Evolutionary conservation across 2,329 filamentous ascomycete species (phyloP).

Genomic region (Macrophomina tecta): DNA sequence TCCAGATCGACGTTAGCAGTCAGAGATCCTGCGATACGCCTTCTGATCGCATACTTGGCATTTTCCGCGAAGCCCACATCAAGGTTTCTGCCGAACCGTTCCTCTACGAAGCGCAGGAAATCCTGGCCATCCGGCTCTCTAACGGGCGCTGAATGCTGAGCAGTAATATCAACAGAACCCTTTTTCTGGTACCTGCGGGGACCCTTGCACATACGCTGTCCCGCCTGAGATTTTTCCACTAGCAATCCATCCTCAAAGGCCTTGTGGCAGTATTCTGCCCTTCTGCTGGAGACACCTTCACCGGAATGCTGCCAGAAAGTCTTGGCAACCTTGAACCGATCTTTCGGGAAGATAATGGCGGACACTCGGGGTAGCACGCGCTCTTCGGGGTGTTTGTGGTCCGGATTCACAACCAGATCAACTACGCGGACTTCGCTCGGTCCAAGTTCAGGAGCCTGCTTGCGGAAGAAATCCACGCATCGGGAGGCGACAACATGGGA

Average conservation of each 20-base stretch:
- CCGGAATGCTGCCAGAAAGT: constrained; percentile 97
- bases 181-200: constrained; percentile 79
- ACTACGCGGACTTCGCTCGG: constrained; percentile 60
- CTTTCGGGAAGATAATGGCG: constrained; percentile 71
- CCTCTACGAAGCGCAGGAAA: constrained; percentile 83
- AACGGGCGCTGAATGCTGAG: constrained; percentile 28
- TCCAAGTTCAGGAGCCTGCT: constrained; percentile 61
- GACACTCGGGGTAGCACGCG: constrained; percentile 54
- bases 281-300: constrained; percentile 87
- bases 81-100: constrained; percentile 91
- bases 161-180: constrained; percentile 54
- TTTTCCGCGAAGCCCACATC: constrained; percentile 78
- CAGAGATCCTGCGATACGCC: constrained; percentile 86
- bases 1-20: constrained; percentile 72
- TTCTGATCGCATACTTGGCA: constrained; percentile 83
- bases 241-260: constrained; percentile 74
- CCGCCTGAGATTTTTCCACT: constrained; percentile 53
- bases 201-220: constrained; percentile 64
- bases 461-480: constrained; percentile 75
- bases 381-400: constrained; percentile 55
- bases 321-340: constrained; percentile 77
- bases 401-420: constrained; percentile 67
- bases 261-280: constrained; percentile 85
- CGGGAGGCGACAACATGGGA: constrained; percentile 71
- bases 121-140: constrained; percentile 61